Evolutionary conservation across 1,284 basidiomycete species (phyloP).

Genomic region (Heterobasidion occidentale): DNA sequence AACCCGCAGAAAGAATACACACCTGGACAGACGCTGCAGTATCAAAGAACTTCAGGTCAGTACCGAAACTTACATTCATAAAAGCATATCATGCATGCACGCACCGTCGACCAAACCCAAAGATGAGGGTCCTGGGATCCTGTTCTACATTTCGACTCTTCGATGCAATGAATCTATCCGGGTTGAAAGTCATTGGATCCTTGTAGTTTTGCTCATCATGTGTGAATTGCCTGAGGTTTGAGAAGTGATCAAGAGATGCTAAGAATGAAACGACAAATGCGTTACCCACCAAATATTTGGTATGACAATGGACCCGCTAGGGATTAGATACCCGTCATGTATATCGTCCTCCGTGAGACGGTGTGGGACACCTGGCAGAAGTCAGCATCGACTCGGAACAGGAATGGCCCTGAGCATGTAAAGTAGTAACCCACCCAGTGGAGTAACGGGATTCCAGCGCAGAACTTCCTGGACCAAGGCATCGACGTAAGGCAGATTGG

Average conservation of each 20-base stretch:
- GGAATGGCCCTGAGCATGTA: background rate
- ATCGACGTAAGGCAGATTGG: constrained; percentile 3
- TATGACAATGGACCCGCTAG: background rate
- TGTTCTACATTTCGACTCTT: background rate
- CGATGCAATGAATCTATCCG: constrained; percentile 6
- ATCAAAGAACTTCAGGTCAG: background rate
- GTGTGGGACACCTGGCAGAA: background rate
- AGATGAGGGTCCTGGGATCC: background rate
- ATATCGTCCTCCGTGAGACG: background rate
- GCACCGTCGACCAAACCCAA: constrained; percentile 5
- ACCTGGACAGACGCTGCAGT: background rate
- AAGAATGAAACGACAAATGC: background rate
- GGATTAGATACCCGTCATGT: constrained; percentile 1
- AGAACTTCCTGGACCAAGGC: constrained; percentile 19
- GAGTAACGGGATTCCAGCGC: constrained; percentile 12
- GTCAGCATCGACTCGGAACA: background rate
- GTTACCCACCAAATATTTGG: background rate
- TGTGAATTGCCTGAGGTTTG: constrained; percentile 1
- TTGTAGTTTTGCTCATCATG: constrained; percentile 1
- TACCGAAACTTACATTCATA: background rate
- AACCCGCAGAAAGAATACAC: background rate
- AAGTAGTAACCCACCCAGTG: constrained; percentile 3
- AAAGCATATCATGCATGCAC: background rate
- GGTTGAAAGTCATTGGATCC: constrained; percentile 4
- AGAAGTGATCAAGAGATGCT: background rate